Evolutionary conservation across 2,329 filamentous ascomycete species (phyloP).

Genomic region (Nemania serpens): DNA sequence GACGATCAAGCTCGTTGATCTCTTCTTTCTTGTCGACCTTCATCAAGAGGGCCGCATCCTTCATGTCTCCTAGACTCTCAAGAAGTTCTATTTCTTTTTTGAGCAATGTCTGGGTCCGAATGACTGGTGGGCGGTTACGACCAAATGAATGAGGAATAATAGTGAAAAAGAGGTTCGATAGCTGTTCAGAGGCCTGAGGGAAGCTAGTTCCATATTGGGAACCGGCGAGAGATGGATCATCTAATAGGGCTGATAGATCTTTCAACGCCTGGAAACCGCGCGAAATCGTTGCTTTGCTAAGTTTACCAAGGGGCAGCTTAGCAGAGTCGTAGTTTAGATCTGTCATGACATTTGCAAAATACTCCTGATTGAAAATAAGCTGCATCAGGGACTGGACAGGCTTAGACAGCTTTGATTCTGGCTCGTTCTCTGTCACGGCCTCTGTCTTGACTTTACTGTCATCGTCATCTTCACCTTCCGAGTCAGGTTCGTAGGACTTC

Average conservation of each 20-base stretch:
- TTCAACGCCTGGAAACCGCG: slow-evolving; percentile 79
- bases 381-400: slow-evolving; percentile 71
- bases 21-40: slow-evolving; percentile 61
- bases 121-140: slow-evolving; percentile 71
- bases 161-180: slow-evolving; percentile 81
- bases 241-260: slow-evolving; percentile 70
- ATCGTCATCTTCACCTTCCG: slow-evolving; percentile 43
- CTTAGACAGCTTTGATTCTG: slow-evolving; percentile 36
- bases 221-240: slow-evolving; percentile 53
- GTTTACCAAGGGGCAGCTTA: slow-evolving; percentile 82
- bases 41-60: slow-evolving; percentile 78
- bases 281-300: slow-evolving; percentile 77
- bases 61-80: slow-evolving; percentile 84
- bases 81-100: slow-evolving; percentile 80
- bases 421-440: slow-evolving; percentile 32
- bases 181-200: slow-evolving; percentile 55
- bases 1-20: slow-evolving; percentile 70
- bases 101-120: slow-evolving; percentile 59
- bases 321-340: slow-evolving; percentile 72
- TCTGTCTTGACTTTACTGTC: slow-evolving; percentile 32
- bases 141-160: slow-evolving; percentile 80
- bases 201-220: slow-evolving; percentile 48
- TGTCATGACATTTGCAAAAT: slow-evolving; percentile 70
- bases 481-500: slow-evolving; percentile 73
- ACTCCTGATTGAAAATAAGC: slow-evolving; percentile 80